Conservation (phyloP, 768 basidiomycete genomes). For the Coprinopsis marcescibilis region DNA sequence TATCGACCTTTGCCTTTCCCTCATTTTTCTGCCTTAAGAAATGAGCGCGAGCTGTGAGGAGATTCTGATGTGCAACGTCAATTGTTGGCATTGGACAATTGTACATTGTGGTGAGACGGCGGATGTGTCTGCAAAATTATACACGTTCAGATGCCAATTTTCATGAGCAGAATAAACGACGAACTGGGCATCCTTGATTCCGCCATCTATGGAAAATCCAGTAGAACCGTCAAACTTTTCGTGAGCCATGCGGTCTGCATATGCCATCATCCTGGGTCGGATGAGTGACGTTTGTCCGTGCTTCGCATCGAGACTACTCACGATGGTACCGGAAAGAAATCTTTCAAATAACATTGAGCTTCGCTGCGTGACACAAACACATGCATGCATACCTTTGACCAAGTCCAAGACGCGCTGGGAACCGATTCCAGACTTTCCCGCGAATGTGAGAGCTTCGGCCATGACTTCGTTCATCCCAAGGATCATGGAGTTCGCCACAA, state of each 20-base stretch:
- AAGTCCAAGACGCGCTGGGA: constrained; percentile 49
- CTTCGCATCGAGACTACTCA: constrained; percentile 25
- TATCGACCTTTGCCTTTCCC: constrained; percentile 41
- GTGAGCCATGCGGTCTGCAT: constrained; percentile 63
- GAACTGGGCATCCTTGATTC: constrained; percentile 76
- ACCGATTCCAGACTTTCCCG: constrained; percentile 78
- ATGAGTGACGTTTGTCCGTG: neutral
- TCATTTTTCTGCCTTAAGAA: constrained; percentile 46
- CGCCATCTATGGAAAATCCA: constrained; percentile 82
- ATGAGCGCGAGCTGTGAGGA: constrained; percentile 73
- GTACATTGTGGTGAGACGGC: constrained; percentile 57
- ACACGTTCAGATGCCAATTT: constrained; percentile 5
- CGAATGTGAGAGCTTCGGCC: constrained; percentile 78
- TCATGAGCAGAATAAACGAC: constrained; percentile 15
- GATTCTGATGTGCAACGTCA: constrained; percentile 69
- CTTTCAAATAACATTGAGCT: constrained; percentile 25
- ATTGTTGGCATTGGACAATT: constrained; percentile 68
- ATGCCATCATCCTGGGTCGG: constrained; percentile 39
- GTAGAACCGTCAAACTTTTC: constrained; percentile 68
- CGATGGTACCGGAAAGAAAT: constrained; percentile 64
- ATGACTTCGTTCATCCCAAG: constrained; percentile 74
- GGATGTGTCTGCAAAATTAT: constrained; percentile 47
- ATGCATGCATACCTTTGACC: constrained; percentile 46
- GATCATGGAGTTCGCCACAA: constrained; percentile 77
- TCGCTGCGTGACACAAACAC: neutral